Evolutionary conservation across 495 filamentous ascomycete species (phyloP).

Genomic region (Tuber brumale): DNA sequence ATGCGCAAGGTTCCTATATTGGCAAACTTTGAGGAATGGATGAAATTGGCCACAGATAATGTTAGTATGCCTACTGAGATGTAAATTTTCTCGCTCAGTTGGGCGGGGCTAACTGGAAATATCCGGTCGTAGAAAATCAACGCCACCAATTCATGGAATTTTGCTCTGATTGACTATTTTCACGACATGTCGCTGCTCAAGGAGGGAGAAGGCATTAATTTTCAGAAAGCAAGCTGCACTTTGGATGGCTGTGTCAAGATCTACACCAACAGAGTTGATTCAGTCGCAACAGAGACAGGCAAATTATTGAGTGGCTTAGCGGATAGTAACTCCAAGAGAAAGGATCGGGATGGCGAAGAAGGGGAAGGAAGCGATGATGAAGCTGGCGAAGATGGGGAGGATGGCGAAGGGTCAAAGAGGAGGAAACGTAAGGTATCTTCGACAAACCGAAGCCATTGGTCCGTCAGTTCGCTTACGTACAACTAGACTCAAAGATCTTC

Average conservation of each 20-base stretch:
- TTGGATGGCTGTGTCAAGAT: conserved; percentile 99
- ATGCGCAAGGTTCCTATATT: conserved; percentile 94
- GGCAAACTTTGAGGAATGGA: conserved; percentile 99
- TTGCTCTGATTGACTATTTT: conserved; percentile 98
- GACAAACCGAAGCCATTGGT: conserved; percentile 1
- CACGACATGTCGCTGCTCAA: conserved; percentile 97
- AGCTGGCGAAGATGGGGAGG: conserved; percentile 69
- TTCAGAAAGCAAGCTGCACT: conserved; percentile 96
- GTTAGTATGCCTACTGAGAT: conserved; percentile 16
- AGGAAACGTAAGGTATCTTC: conserved; percentile 59
- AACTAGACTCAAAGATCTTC: conserved; percentile 65
- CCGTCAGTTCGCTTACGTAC: neutral
- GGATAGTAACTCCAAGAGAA: conserved; percentile 75
- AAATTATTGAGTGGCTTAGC: conserved; percentile 91
- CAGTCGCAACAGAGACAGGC: conserved; percentile 93
- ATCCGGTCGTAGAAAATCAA: conserved; percentile 69
- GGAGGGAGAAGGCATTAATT: conserved; percentile 95
- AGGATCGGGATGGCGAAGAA: conserved; percentile 53
- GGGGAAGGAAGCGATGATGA: conserved; percentile 62
- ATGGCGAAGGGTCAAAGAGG: conserved; percentile 66
- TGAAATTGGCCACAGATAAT: conserved; percentile 99
- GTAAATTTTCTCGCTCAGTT: neutral
- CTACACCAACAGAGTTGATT: conserved; percentile 96
- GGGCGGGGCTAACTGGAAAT: conserved; percentile 8
- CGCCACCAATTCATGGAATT: conserved; percentile 97